phyloP scores from a whole-genome alignment of 305 asterid genomes.

The Rubia tinctorum region DNA sequence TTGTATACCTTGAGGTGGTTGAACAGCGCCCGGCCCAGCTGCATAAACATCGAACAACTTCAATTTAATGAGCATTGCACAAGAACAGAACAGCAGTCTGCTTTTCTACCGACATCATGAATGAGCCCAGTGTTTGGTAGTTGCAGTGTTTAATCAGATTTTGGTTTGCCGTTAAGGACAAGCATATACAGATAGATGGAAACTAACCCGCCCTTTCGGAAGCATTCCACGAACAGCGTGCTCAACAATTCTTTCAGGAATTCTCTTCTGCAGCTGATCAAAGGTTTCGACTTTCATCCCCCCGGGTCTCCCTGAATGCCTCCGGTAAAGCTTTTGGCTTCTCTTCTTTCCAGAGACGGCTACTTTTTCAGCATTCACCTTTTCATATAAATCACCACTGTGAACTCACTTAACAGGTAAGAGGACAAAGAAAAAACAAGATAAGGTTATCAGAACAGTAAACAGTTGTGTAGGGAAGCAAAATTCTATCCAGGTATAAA shows the following conservation, averaged over 20 bases:
- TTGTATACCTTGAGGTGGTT: constrained; percentile 86
- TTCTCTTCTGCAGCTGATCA: constrained; percentile 89
- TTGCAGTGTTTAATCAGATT: neutral
- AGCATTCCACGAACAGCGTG: constrained; percentile 99
- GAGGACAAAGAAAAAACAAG: neutral
- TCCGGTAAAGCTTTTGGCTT: constrained; percentile 73
- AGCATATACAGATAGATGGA: neutral
- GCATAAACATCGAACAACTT: constrained; percentile 32
- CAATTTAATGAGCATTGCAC: neutral
- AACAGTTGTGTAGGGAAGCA: neutral
- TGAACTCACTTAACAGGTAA: neutral
- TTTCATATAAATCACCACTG: neutral
- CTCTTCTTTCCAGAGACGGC: constrained; percentile 95
- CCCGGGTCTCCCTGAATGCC: constrained; percentile 98
- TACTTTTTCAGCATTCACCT: constrained; percentile 94
- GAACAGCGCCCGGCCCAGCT: constrained; percentile 91
- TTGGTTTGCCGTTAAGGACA: neutral
- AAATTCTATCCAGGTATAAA: neutral
- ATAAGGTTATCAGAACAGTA: neutral
- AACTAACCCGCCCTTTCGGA: constrained; percentile 87
- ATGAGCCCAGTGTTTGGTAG: neutral
- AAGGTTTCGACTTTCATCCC: constrained; percentile 94
- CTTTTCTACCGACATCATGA: neutral
- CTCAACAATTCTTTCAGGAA: constrained; percentile 90
- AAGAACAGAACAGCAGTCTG: neutral